Percentiles rank a stretch among this genome's conserved stretches.
phyloP scores from a whole-genome alignment of 1,284 basidiomycete genomes.

The Cronartium ribicola region DNA sequence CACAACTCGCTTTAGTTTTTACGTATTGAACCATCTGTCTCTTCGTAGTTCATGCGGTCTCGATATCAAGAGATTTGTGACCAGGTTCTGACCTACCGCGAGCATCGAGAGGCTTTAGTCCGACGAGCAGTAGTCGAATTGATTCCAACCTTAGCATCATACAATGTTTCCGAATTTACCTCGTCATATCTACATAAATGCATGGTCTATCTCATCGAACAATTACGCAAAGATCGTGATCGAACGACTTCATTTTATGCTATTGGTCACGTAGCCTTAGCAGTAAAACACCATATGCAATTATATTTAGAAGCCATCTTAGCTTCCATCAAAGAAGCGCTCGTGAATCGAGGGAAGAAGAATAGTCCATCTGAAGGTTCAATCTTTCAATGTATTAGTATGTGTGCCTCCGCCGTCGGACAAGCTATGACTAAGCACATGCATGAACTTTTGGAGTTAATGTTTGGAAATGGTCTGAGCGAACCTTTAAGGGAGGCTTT shows the following conservation, averaged over 20 bases:
- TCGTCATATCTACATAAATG: conserved; percentile 82
- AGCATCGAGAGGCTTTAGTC: conserved; percentile 79
- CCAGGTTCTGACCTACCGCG: conserved; percentile 79
- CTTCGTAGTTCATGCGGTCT: conserved; percentile 79
- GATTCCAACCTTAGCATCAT: conserved; percentile 87
- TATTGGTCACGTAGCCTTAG: conserved; percentile 88
- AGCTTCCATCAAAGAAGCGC: conserved; percentile 78
- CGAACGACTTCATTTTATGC: conserved; percentile 90
- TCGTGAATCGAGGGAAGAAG: conserved; percentile 83
- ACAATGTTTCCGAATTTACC: conserved; percentile 84
- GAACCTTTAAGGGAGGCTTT: conserved; percentile 83
- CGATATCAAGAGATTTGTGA: conserved; percentile 85
- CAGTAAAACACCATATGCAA: conserved; percentile 91
- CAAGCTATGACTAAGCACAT: conserved; percentile 91
- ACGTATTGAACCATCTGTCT: not conserved
- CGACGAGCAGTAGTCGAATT: conserved; percentile 89
- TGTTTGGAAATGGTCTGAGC: conserved; percentile 91
- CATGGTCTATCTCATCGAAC: conserved; percentile 82
- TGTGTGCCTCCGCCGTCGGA: conserved; percentile 91
- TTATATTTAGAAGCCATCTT: conserved; percentile 91
- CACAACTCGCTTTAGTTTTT: not conserved
- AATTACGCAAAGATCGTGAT: conserved; percentile 83
- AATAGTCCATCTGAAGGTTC: conserved; percentile 89
- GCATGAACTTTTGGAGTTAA: conserved; percentile 92
- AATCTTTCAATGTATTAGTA: conserved; percentile 95